A percentile compares a stretch with the other conserved stretches of the same genome.
Evolutionary conservation across 352 stramenopile genomes (phyloP).

Genomic region (Globisporangium echinulatum): DNA sequence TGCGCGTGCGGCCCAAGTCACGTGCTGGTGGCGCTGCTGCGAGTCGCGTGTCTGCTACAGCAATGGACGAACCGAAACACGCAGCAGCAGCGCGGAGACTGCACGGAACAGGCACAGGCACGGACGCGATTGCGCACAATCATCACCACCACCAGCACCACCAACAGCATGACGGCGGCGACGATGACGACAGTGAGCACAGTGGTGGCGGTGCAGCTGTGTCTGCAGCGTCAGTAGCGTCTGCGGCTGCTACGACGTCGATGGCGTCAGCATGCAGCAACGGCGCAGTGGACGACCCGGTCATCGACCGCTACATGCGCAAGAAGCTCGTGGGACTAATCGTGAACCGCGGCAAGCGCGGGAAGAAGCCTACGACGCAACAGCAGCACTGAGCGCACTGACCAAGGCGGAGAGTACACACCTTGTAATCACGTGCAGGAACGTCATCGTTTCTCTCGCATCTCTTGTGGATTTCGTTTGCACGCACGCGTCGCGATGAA

Average conservation of each 20-base stretch:
- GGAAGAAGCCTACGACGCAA: constrained; percentile 38
- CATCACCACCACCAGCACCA: too few relatives aligned
- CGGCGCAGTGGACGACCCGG: constrained; percentile 38
- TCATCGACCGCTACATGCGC: constrained; percentile 72
- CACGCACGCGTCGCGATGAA: too few relatives aligned
- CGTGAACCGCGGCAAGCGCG: constrained; percentile 68
- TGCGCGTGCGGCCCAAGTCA: constrained; percentile 73
- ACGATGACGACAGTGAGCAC: constrained; percentile 18
- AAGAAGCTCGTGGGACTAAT: constrained; percentile 83
- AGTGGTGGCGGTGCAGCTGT: not conserved
- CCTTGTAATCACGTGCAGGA: too few relatives aligned
- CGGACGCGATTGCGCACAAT: constrained; percentile 1
- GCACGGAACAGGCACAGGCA: constrained; percentile 4
- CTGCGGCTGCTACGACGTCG: constrained; percentile 1
- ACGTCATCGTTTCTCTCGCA: too few relatives aligned
- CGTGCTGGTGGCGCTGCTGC: constrained; percentile 13
- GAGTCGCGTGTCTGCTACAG: constrained; percentile 16
- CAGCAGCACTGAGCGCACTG: constrained; percentile 12
- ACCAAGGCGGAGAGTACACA: too few relatives aligned
- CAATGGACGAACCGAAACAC: constrained; percentile 19
- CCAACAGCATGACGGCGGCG: constrained; percentile 13
- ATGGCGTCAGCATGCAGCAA: not conserved
- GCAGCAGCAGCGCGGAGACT: constrained; percentile 9
- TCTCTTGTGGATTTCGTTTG: too few relatives aligned
- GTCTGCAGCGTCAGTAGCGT: not conserved